Percentiles rank a stretch among this genome's conserved stretches.
Evolutionary conservation across 164 flowering plant genomes (phyloP).

Genomic region (Liquidambar formosana): DNA sequence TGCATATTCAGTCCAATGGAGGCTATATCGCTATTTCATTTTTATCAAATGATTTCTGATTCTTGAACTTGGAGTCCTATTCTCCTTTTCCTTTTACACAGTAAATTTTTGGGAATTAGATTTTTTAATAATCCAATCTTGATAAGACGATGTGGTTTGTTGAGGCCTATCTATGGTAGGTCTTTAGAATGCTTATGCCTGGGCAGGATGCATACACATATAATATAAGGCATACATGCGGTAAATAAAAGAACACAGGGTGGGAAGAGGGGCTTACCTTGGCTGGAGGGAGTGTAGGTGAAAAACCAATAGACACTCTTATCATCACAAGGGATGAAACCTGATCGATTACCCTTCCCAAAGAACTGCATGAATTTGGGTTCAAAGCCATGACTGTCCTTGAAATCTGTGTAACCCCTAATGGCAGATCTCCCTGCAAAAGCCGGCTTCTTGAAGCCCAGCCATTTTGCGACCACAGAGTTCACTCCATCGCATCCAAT

Average conservation of each 20-base stretch:
- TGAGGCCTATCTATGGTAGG: no score
- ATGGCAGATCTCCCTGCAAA: slow-evolving; percentile 37
- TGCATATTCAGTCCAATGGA: no score
- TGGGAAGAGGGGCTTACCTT: slow-evolving; percentile 17
- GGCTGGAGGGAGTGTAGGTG: slow-evolving; percentile 25
- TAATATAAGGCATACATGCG: background rate
- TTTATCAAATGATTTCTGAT: no score
- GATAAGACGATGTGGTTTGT: no score
- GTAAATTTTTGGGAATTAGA: no score
- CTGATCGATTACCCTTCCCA: slow-evolving; percentile 44
- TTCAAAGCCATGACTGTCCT: slow-evolving; percentile 40
- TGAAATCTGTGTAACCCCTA: slow-evolving; percentile 36
- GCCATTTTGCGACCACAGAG: slow-evolving; percentile 45
- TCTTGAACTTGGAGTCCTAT: no score
- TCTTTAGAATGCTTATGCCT: no score
- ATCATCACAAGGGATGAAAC: slow-evolving; percentile 46
- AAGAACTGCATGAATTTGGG: slow-evolving; percentile 32
- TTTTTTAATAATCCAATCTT: no score
- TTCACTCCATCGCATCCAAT: slow-evolving; percentile 59
- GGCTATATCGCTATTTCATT: no score
- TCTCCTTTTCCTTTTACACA: no score
- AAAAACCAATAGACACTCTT: slow-evolving; percentile 54
- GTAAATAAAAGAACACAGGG: background rate
- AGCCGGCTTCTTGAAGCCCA: slow-evolving; percentile 42
- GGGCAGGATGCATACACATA: no score